Evolutionary conservation across 805 yeast genomes (phyloP), one percentile per base, ranked within the genome.

Genomic region (Saturnispora sanitii): DNA sequence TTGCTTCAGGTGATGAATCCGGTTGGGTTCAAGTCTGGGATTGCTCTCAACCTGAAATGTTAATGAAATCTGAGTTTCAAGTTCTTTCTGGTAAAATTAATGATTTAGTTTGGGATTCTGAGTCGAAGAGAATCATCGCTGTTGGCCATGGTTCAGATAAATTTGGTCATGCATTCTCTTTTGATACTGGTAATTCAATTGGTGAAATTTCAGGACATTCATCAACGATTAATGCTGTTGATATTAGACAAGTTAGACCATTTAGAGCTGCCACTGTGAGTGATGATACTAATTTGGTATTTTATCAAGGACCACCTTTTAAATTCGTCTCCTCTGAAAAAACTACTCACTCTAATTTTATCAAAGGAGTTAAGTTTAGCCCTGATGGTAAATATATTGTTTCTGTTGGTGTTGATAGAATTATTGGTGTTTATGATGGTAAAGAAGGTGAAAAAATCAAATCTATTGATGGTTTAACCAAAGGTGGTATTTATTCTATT

Each of bases 121-220:
- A 90, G 54, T 76, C 79, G 35, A 68, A 77, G 45, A 73, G 98
- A 50, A 65, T 92, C 39, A 84, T 92, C 55, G 95, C 95, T 1
- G 97, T 88, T 9, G 98, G 98, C 41, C 81, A 83, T 50, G 98
- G 97, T 37, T 81, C 81, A 49, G 96, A 87, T 51, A 73, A 82
- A 45, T 88, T 75, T 55, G 98, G 97, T 6, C 95, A 82, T 50
- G 87, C 94, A 48, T 85, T 90, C 58, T 77, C 95, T 6, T 82
- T 82, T 73, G 99, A 92, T 56, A 74, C 95, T 1, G 98, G 98
- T 45, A 92, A 92, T 61, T 77, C 96, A n/a, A 78, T 92, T 33
- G 99, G 98, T 41, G 97, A 92, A 56, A 80, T 90, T 52, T 78
- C 87, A 37, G 98, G 98, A 19, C 98, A 92, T 57, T 72, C 90